Base-by-base conservation (phyloP, 2,329 filamentous ascomycete genomes). In the Xylariomycetidae sp. region DNA sequence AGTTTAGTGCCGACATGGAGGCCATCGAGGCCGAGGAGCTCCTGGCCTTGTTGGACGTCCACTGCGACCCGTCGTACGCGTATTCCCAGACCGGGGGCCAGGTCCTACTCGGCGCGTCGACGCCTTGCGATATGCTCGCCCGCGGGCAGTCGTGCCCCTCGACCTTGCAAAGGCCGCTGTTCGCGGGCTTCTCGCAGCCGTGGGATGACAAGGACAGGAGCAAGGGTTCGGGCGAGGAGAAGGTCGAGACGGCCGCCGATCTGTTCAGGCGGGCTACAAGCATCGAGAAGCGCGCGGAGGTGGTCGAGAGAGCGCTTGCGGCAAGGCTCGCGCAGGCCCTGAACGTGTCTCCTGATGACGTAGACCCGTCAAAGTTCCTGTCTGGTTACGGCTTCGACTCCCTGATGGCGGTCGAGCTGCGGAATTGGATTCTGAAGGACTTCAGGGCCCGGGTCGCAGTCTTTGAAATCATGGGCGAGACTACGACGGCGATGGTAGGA, bases 311-410 rank as follows among this genome's bases (percentile, higher is more conserved):
- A 9, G 44, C 35, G 5, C 15, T 46, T 5, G 31, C 33, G 2
- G 31, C 27, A 13, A 46, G 38, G 28, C 25, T 46, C 4, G 39
- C 37, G n/a, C 37, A 39, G 14, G 35, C 39, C 10, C 40, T 56
- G 31, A 30, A 34, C 10, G 44, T 54, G 6, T 25, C 44, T 6
- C 29, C 38, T 4, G 35, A 42, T 9, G 51, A 56, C 15, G 44
- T 58, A 6, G 48, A 55, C 23, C 16, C 36, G 2, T 30, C 36
- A 11, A 48, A 46, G 31, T 43, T 45, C 11, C 38, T 58, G 2
- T 53, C 53, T 1, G 48, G 44, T 6, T 50, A 50, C 26, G 54
- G 54, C 3, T 48, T 58, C 3, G 54, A 59, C 38, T 58, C 55
- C 0, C 47, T 59, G 2, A 48, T 59, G 27, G 55, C 54, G 4